Base-by-base conservation (phyloP, 441 rosid genomes). In the Lepidium campestre region DNA sequence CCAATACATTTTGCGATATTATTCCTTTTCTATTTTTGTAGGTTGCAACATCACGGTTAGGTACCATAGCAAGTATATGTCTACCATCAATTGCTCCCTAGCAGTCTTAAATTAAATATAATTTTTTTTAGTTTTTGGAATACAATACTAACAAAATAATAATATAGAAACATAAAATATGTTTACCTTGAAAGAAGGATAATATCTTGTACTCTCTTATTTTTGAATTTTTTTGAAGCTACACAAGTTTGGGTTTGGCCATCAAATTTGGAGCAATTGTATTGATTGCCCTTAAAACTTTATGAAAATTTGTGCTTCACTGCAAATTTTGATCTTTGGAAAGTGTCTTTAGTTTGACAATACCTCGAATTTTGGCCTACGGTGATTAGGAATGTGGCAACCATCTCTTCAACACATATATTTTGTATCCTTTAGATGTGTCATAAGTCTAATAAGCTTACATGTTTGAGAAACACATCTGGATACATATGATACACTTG, bases 201-300 rank as follows among this genome's bases (percentile, higher is more conserved):
- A 67, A 45, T 47, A 62, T 36, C 13, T 62, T 36, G 65, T 59
- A 17, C 7, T 59, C 40, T 10, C 39, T 27, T 42, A 59, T 59
- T 9, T 57, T 57, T 39, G 48, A 13, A 57, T 42, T 42, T 59
- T 9, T 57, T 57, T 39, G 48, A 13, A 57, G 3, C 0, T 39
- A 10, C 10, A 35, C 5, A 2, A 10, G 10, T 23, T 4, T 47
- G 14, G 48, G 36, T 13, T 15, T 57, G 1, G 20, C 48, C 62
- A 40, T 40, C 23, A 57, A 41, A 41, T 41, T 23, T 10, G 39
- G 50, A 10, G 50, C 25, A 3, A 15, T 10, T 1, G 23, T 41
- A 11, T 41, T 29, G 7, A 6, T 29, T 29, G 32, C 32, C 32
- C 32, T 29, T 29, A 29, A 6, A 6, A 29, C 8, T 29, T 29